Evolutionary conservation across 805 yeast genomes (phyloP), one percentile per base, ranked within the genome.

Genomic region (Danielia reshetovae): DNA sequence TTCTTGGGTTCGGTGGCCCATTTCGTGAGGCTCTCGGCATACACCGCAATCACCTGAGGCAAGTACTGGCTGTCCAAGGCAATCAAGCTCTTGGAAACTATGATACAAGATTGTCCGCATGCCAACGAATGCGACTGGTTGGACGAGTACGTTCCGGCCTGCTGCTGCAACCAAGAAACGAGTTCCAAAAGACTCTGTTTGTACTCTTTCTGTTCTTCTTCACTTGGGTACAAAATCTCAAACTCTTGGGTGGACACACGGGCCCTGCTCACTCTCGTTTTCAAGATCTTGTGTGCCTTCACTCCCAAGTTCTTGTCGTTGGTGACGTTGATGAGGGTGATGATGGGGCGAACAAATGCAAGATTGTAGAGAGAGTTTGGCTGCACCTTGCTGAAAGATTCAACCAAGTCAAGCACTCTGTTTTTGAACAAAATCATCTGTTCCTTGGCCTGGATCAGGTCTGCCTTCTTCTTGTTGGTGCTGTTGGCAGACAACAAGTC

Each of bases 361-460:
- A 81, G 40, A 35, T 64, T 61, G 36, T 73, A 52, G 21, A 48
- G 35, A 6, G 70, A 64, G 30, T 59, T 53, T 30, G 70, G 71
- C 49, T 71, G 72, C 22, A 52, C 52, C 43, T 71, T 74, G 39
- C 68, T 60, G 49, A 75, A 86, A 5, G 74, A 60, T 16, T 85
- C 94, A 15, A 90, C 52, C 51, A 90, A 65, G 49, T 89, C 96
- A 33, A 90, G 61, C 6, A 87, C 73, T 36, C 95, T 69, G 45
- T 74, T 76, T 52, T 90, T 90, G 62, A 89, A 83, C 33, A 82
- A 73, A 4, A 80, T 68, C 67, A 90, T 83, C 49, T 79, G 82
- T 53, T 83, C 84, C 50, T 81, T 76, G 5, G 97, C 96, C 42
- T 81, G 82, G 30, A 70, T 62, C n/a, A 78, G 85, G 40, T 85